phyloP scores from a whole-genome alignment of 1,139 yeast genomes.

The Tardiomyces blankii region DNA sequence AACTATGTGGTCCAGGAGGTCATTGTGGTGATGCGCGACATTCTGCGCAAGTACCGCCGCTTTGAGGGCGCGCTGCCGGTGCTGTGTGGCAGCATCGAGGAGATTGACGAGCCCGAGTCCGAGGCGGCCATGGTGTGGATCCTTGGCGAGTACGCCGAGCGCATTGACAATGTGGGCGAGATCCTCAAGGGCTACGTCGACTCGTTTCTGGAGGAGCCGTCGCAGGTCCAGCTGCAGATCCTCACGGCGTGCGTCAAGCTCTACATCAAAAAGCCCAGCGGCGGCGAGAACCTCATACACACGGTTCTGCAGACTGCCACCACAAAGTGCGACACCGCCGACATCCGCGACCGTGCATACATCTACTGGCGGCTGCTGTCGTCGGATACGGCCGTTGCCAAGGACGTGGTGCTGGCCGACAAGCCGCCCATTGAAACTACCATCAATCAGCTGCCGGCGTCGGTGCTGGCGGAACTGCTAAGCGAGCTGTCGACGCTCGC shows the following conservation, averaged over 20 bases:
- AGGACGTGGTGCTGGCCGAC: constrained; percentile 45
- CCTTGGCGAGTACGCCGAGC: constrained; percentile 76
- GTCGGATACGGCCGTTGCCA: constrained; percentile 37
- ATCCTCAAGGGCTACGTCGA: constrained; percentile 42
- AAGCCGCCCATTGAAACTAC: constrained; percentile 66
- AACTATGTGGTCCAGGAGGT: constrained; percentile 75
- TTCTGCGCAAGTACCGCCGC: constrained; percentile 65
- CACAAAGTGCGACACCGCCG: constrained; percentile 75
- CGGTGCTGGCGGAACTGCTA: constrained; percentile 54
- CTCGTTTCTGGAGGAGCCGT: constrained; percentile 60
- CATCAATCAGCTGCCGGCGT: constrained; percentile 59
- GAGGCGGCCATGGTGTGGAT: constrained; percentile 79
- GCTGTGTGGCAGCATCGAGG: constrained; percentile 48
- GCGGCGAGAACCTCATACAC: constrained; percentile 47
- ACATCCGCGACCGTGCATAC: constrained; percentile 88
- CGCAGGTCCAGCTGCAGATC: constrained; percentile 64
- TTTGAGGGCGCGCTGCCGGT: constrained; percentile 62
- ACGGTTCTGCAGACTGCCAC: constrained; percentile 68
- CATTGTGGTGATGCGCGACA: constrained; percentile 60
- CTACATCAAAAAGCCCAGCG: constrained; percentile 34
- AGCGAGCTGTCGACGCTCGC: constrained; percentile 77
- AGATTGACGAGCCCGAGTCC: constrained; percentile 51
- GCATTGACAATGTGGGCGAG: constrained; percentile 43
- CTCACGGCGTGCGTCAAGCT: constrained; percentile 74
- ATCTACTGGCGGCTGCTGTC: constrained; percentile 90